A percentile compares a stretch with the other conserved stretches of the same genome.
These are phyloP conservation scores for Nitzschia sp. DNA, from an alignment of 108 stramenopile genomes.

Conservation along the genomic window DNA sequence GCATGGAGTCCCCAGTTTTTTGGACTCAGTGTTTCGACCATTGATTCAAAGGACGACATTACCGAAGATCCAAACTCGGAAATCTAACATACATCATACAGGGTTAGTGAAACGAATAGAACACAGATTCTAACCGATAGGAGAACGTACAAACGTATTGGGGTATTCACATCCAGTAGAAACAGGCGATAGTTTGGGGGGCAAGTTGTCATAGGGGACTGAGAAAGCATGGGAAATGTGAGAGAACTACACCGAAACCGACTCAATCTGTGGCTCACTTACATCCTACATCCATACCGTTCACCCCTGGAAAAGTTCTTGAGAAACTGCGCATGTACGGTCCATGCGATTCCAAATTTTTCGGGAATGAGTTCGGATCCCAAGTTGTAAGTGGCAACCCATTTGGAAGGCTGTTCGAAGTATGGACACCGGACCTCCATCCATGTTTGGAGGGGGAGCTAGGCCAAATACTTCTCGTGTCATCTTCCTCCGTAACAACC, in stretches of 20 bases:
- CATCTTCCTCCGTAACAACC: constrained; percentile 49
- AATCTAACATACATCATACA: neutral
- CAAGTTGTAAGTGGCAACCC: constrained; percentile 20
- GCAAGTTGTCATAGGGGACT: constrained; percentile 23
- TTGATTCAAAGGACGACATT: constrained; percentile 55
- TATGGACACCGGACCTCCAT: constrained; percentile 48
- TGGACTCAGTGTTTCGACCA: constrained; percentile 37
- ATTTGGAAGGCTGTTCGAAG: constrained; percentile 37
- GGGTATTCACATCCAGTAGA: constrained; percentile 13
- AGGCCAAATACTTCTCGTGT: constrained; percentile 50
- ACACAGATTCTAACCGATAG: neutral
- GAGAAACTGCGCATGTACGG: constrained; percentile 47
- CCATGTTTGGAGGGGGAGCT: constrained; percentile 54
- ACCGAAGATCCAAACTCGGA: constrained; percentile 57
- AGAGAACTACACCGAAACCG: neutral
- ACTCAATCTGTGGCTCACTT: neutral
- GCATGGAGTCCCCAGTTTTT: constrained; percentile 49
- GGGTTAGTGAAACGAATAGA: neutral
- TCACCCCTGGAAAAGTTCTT: constrained; percentile 38
- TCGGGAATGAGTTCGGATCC: constrained; percentile 16
- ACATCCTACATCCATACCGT: constrained; percentile 34
- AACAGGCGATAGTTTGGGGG: constrained; percentile 15
- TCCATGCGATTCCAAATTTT: constrained; percentile 48
- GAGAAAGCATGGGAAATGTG: neutral
- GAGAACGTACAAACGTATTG: constrained; percentile 22